These are phyloP conservation scores for Tetrapisispora pingtungensis DNA, from an alignment of 805 yeast genomes.

Conservation along the genomic window DNA sequence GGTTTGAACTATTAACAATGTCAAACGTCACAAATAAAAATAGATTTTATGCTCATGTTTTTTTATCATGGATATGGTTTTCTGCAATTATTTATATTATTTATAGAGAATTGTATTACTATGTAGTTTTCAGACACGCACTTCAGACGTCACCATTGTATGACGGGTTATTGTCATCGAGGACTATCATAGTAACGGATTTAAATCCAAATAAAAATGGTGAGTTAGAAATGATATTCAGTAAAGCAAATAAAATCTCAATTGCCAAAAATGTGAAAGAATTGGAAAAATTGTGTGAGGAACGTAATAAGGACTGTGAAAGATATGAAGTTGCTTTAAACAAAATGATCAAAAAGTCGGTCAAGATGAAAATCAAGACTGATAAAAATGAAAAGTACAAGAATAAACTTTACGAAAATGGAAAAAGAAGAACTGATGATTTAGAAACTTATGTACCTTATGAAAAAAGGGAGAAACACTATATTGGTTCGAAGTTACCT, in stretches of 20 bases:
- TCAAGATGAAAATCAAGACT: constrained; percentile 44
- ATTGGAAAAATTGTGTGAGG: constrained; percentile 46
- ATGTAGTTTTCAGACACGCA: constrained; percentile 62
- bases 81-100: constrained; percentile 56
- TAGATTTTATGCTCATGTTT: constrained; percentile 64
- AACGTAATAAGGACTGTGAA: constrained; percentile 48
- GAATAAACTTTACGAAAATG: constrained; percentile 15
- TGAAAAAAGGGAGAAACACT: constrained; percentile 79
- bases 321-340: constrained; percentile 62
- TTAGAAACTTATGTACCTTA: constrained; percentile 51
- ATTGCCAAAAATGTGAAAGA: constrained; percentile 55
- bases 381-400: constrained; percentile 44
- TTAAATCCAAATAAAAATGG: constrained; percentile 45
- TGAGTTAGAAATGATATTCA: constrained; percentile 48
- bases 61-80: constrained; percentile 64
- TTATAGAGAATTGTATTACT: constrained; percentile 65
- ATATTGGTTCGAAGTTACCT: constrained; percentile 41
- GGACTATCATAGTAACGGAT: constrained; percentile 65
- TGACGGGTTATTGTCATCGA: constrained; percentile 57
- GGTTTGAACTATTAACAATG: constrained; percentile 57
- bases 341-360: constrained; percentile 48
- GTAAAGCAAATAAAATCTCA: constrained; percentile 49
- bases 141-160: constrained; percentile 63
- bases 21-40: constrained; percentile 54
- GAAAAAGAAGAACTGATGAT: constrained; percentile 47